A percentile compares a stretch with the other conserved stretches of the same genome.
phyloP scores from a whole-genome alignment of 148 eudicot genomes.

The Cornus florida region DNA sequence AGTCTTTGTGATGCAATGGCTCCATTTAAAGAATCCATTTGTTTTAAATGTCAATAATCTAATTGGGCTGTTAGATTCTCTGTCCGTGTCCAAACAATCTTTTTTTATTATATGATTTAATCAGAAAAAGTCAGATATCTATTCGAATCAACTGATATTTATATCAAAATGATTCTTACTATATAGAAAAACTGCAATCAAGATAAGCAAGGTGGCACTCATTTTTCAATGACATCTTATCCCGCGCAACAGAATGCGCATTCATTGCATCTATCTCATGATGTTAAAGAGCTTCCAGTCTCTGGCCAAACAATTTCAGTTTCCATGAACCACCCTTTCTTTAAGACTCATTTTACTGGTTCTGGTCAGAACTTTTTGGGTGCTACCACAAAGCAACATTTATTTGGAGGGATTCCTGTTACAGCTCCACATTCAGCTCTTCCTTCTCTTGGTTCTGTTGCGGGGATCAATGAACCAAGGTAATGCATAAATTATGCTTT shows the following conservation, averaged over 20 bases:
- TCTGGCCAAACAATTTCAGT: constrained; percentile 15
- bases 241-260: constrained; percentile 26
- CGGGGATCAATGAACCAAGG: constrained; percentile 47
- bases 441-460: constrained; percentile 27
- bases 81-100: too few relatives aligned
- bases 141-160: not conserved
- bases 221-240: constrained; percentile 15
- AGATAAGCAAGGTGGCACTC: constrained; percentile 14
- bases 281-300: constrained; percentile 1
- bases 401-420: constrained; percentile 10
- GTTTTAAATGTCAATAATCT: too few relatives aligned
- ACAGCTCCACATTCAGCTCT: not conserved
- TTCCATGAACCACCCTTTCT: constrained; percentile 22
- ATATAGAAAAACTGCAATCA: constrained; percentile 16
- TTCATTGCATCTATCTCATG: not conserved
- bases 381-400: constrained; percentile 31
- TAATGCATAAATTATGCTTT: constrained; percentile 11
- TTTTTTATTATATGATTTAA: too few relatives aligned
- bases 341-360: constrained; percentile 30
- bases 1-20: too few relatives aligned
- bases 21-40: too few relatives aligned
- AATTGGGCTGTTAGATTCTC: too few relatives aligned
- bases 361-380: constrained; percentile 29
- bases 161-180: not conserved
- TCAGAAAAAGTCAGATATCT: too few relatives aligned